Base-by-base conservation (phyloP, 169 alveolate genomes). In the Besnoitia besnoiti region DNA sequence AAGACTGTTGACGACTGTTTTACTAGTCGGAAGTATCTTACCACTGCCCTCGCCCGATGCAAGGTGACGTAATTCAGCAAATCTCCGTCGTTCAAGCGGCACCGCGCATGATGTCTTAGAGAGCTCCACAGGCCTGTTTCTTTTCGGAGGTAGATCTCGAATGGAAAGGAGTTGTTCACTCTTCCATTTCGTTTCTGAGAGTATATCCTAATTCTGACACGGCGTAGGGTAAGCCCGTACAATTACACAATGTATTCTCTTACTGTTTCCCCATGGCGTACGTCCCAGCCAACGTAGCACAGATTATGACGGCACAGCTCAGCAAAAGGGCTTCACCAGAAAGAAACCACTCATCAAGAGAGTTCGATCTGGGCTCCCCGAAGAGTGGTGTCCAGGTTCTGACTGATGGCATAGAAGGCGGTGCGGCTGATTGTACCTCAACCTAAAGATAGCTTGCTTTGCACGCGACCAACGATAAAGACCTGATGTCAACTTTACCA, bases 21-120 rank as follows among this genome's bases (percentile, higher is more conserved):
- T 16, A 33, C 46, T 21, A 44, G 30, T 73, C 40, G 19, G 33
- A 14, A 33, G 12, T 1, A 44, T 12, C 84, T 73, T 73, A 73
- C 84, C 44, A 73, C 49, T 4, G 27, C 84, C 0, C 46, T 39
- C 30, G 84, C 84, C 46, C 84, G 84, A 21, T 73, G 84, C 40
- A 39, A 24, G 33, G 84, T 37, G 49, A 73, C 33, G 46, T 30
- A 39, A 33, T 27, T 30, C 84, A 73, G 33, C 16, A 73, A 39
- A 39, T 73, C 84, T 44, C 33, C 33, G 84, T 73, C 84, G 46
- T 21, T 73, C 84, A 73, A 39, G 33, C 40, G 33, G 33, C 44
- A 16, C 10, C 84, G 84, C 19, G 49, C 84, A 21, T 73, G 46
- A 73, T 73, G 84, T 39, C 46, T 73, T 30, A 73, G 84, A 73